Evolutionary conservation across 2,329 filamentous ascomycete genomes (phyloP), one percentile per base, ranked within the genome.

Genomic region (Exophiala sideris): DNA sequence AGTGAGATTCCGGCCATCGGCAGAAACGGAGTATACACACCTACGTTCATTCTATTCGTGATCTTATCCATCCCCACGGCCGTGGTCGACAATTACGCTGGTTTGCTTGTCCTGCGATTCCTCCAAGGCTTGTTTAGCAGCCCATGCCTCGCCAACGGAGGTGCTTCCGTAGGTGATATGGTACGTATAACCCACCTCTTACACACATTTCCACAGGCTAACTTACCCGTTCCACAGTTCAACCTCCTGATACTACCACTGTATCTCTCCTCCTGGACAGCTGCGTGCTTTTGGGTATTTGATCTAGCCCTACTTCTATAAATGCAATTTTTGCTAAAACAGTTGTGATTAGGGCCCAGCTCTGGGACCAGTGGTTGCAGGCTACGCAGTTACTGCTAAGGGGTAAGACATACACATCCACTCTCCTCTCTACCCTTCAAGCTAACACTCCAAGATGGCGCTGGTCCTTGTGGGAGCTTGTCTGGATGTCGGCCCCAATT

Each of bases 11-110:
- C 85, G 0, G 65, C 76, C 42, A 79, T 89, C 45, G 86, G 87
- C 3, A 76, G 86, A 4, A 88, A 85, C 62, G 81, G 81, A 1
- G 79, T 86, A 5, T 89, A 89, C 67, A 79, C 86, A 20, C 67
- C 80, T 59, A 86, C 85, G 5, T 85, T 89, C 72, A 79, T 80
- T 53, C 72, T 88, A 24, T 89, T 88, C 66, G 81, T 86, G 48
- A 77, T 88, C 56, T 67, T 89, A 11, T 82, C 79, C 3, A 77
- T 89, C n/a, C 84, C 85, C 0, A 80, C 84, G 0, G 81, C 83
- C 0, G 66, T 88, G 0, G 82, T 82, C 3, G 69, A 79, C 35
- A 86, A 84, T 70, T 86, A 84, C 48, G 71, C 79, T 0, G 83
- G 84, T 0, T 73, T 89, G 9, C 76, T 87, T 62, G 81, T 85